Evolutionary conservation across 306 rosid genomes (phyloP), one percentile per base, ranked within the genome.

Genomic region (Cotoneaster glaucophyllus): DNA sequence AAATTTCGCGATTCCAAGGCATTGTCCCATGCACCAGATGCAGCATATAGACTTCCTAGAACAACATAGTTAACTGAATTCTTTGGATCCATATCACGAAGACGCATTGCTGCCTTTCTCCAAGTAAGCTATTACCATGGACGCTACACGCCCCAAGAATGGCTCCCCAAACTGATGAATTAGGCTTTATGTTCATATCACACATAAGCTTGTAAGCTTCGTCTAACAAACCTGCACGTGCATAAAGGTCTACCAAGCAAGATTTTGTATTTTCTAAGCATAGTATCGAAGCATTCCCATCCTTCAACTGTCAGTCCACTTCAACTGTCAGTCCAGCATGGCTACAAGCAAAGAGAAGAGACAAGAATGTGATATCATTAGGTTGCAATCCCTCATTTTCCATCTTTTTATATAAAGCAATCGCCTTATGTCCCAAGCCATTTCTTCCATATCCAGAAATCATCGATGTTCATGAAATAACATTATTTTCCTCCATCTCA

Each of bases 341-440:
- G 74, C 83, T 82, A 56, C 83, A 82, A 70, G 83, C 86, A 70
- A 74, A 82, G 25, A 82, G 83, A 70, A 82, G 78, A 67, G 80
- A 69, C 80, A 82, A 64, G 77, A 82, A 82, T 1, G 83, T 82
- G 52, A 82, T 43, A 22, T 74, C 80, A 34, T 82, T 82, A 5
- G 86, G 86, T 59, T 79, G 29, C 50, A 82, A 69, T 4, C 86
- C 86, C 65, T 79, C 78, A 11, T 26, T 32, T 57, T 83, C 86
- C 86, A 83, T 79, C 80, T 3, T 58, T 71, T 75, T 75, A 66
- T 53, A 83, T 8, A 83, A 59, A 64, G 72, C 71, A 66, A 83
- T 64, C 3, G 86, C 86, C 70, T 75, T 34, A 26, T 79, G 67
- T 71, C 78, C 86, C 32, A 37, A 41, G 13, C 83, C 83, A 58